phyloP scores from a whole-genome alignment of 257 asterid species.

The Osmanthus fragrans region DNA sequence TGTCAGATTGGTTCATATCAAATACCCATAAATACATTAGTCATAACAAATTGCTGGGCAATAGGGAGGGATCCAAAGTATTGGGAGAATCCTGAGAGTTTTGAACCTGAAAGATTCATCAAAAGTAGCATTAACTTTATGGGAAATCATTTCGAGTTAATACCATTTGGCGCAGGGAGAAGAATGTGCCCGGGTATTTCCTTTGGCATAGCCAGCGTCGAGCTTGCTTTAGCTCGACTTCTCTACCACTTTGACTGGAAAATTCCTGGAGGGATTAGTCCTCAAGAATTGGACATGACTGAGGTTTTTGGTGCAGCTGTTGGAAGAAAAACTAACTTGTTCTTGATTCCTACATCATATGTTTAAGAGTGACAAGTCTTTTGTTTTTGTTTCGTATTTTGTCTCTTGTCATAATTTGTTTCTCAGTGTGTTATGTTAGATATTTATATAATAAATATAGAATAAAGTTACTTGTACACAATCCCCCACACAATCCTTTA shows the following conservation, averaged over 20 bases:
- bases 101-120: conserved; percentile 27
- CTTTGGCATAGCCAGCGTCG: conserved; percentile 21
- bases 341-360: conserved; percentile 21
- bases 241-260: conserved; percentile 37
- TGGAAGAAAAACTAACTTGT: conserved; percentile 21
- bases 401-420: neutral
- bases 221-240: conserved; percentile 21
- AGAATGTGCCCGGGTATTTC: conserved; percentile 27
- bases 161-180: conserved; percentile 35
- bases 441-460: no score
- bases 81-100: conserved; percentile 25
- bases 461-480: no score
- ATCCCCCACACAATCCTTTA: no score
- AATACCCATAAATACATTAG: conserved; percentile 22
- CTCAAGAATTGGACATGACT: conserved; percentile 29
- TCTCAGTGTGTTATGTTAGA: no score
- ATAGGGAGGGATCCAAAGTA: conserved; percentile 28
- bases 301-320: conserved; percentile 25
- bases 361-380: neutral
- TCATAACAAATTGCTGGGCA: conserved; percentile 29
- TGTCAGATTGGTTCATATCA: conserved; percentile 12
- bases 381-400: neutral
- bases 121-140: neutral
- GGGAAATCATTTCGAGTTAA: conserved; percentile 24
- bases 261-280: conserved; percentile 15